A percentile compares a stretch with the other conserved stretches of the same genome.
Conservation (phyloP, 2,329 filamentous ascomycete species). For the Diaporthe humulicola region DNA sequence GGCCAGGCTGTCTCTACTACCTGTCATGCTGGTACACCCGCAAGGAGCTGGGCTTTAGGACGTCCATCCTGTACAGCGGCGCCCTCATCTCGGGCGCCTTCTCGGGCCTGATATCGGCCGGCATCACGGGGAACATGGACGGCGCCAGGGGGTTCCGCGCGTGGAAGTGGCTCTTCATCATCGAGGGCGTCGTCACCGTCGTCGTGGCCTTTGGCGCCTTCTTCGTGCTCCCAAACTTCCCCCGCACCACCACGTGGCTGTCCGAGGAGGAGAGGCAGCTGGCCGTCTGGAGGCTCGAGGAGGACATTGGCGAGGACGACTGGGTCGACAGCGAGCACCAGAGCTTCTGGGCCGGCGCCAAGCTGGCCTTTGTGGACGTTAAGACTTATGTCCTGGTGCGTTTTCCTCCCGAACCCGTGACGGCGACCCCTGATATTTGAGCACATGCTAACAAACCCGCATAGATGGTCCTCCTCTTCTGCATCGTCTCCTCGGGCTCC, state of each 20-base stretch:
- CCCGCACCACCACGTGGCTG: conserved; percentile 59
- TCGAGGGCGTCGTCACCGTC: conserved; percentile 73
- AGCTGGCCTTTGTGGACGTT: conserved; percentile 66
- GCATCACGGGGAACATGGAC: conserved; percentile 72
- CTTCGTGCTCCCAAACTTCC: conserved; percentile 67
- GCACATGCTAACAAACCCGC: conserved; percentile 4
- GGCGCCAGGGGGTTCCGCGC: conserved; percentile 65
- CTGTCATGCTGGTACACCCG: conserved; percentile 75
- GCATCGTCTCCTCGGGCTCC: conserved; percentile 66
- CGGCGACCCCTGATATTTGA: not conserved
- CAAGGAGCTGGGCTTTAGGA: conserved; percentile 71
- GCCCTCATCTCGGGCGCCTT: conserved; percentile 76
- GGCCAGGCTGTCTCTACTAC: conserved; percentile 65
- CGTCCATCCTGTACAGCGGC: conserved; percentile 69
- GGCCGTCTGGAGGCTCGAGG: conserved; percentile 72
- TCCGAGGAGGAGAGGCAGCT: conserved; percentile 68
- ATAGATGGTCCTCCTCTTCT: conserved; percentile 68
- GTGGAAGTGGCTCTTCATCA: conserved; percentile 77
- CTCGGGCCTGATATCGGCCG: conserved; percentile 70
- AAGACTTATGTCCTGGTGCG: conserved; percentile 72
- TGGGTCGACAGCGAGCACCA: conserved; percentile 69
- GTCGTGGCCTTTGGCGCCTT: conserved; percentile 65
- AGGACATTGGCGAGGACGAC: conserved; percentile 76
- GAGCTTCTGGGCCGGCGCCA: conserved; percentile 67
- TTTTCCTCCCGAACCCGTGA: not conserved